Evolutionary conservation across 1,139 yeast genomes (phyloP).

Genomic region (Hyphopichia wangnamkhiaoensis): DNA sequence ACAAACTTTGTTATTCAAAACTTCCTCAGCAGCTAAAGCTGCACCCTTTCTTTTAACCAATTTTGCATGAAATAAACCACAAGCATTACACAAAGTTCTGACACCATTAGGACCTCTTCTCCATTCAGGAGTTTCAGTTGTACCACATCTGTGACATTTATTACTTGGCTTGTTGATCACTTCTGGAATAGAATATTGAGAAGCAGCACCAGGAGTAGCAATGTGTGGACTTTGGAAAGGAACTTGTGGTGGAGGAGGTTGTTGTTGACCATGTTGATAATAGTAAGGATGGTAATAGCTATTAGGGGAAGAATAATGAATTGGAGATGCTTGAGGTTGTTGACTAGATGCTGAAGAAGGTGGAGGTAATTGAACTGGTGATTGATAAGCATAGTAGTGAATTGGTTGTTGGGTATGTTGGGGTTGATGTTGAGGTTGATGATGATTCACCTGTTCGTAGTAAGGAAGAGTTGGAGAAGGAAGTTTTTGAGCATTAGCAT

Average conservation of each 20-base stretch:
- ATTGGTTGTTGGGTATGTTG: slow-evolving; percentile 2
- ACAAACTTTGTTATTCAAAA: slow-evolving; percentile 44
- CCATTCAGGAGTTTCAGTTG: slow-evolving; percentile 91
- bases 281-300: slow-evolving; percentile 1
- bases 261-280: neutral
- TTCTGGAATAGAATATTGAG: slow-evolving; percentile 31
- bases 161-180: slow-evolving; percentile 39
- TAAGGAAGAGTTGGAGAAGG: slow-evolving; percentile 15
- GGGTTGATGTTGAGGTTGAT: slow-evolving; percentile 8
- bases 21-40: slow-evolving; percentile 57
- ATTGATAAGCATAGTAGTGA: neutral
- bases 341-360: slow-evolving; percentile 3
- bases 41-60: slow-evolving; percentile 68
- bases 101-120: slow-evolving; percentile 87
- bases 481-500: slow-evolving; percentile 12
- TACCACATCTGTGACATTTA: slow-evolving; percentile 57
- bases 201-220: slow-evolving; percentile 8
- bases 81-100: slow-evolving; percentile 83
- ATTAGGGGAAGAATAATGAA: slow-evolving; percentile 3
- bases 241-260: slow-evolving; percentile 3
- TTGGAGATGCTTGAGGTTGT: no score
- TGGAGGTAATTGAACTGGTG: slow-evolving; percentile 2
- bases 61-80: slow-evolving; percentile 83
- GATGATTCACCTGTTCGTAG: slow-evolving; percentile 10
- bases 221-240: slow-evolving; percentile 2